These are phyloP conservation scores for Myxozyma vanderwaltii DNA, from an alignment of 805 yeast species.

Conservation along the genomic window DNA sequence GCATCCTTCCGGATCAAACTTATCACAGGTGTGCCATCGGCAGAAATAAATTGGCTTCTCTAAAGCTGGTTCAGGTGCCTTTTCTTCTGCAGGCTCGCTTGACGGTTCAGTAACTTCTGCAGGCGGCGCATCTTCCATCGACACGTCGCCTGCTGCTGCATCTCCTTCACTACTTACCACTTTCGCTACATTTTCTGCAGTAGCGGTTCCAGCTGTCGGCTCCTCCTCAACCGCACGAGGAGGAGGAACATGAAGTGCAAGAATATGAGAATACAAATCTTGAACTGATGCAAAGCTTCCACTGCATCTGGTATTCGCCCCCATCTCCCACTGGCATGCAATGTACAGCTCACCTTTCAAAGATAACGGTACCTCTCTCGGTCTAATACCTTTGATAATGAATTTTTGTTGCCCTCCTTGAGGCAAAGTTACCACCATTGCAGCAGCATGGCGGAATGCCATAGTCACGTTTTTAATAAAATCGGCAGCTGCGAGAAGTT, in stretches of 20 bases:
- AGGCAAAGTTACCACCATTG: conserved; percentile 80
- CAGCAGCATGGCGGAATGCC: conserved; percentile 75
- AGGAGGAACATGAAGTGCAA: conserved; percentile 29
- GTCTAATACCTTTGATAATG: conserved; percentile 91
- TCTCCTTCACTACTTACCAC: neutral
- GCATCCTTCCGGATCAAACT: conserved; percentile 30
- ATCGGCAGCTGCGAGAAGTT: conserved; percentile 89
- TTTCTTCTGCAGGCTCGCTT: neutral
- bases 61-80: neutral
- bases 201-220: too few species aligned
- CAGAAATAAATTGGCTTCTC: conserved; percentile 10
- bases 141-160: neutral
- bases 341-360: conserved; percentile 35
- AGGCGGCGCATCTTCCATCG: conserved; percentile 1
- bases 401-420: conserved; percentile 69
- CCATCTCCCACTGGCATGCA: conserved; percentile 32
- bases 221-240: neutral
- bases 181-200: neutral
- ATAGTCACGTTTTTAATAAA: conserved; percentile 91
- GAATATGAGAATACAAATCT: conserved; percentile 31
- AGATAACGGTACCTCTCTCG: conserved; percentile 55
- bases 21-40: conserved; percentile 27
- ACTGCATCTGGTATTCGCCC: conserved; percentile 10
- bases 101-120: neutral
- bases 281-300: conserved; percentile 18